A percentile compares a stretch with the other conserved stretches of the same genome.
Evolutionary conservation across 139 green algal species (phyloP).

Genomic region (Asterochloris erici): DNA sequence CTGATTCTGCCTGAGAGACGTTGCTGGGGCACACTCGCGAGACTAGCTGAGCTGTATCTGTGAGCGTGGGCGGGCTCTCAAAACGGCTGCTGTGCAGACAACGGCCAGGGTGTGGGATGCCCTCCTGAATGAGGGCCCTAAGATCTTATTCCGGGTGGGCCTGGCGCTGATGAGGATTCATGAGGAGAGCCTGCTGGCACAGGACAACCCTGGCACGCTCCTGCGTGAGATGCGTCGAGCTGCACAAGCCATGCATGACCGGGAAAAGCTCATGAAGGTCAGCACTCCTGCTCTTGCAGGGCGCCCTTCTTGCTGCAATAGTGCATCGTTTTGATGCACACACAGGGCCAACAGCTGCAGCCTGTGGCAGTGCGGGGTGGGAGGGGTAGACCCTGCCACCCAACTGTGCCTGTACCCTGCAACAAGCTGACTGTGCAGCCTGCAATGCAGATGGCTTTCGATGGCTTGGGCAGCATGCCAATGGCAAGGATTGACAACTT

Average conservation of each 20-base stretch:
- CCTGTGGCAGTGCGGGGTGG: background rate
- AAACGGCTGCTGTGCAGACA: slow-evolving; percentile 22
- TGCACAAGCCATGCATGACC: slow-evolving; percentile 49
- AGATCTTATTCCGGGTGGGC: slow-evolving; percentile 78
- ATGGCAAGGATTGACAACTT: slow-evolving; percentile 69
- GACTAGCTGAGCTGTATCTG: no score
- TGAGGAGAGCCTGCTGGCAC: slow-evolving; percentile 52
- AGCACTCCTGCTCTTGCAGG: background rate
- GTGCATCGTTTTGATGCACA: background rate
- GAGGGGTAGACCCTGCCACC: no score
- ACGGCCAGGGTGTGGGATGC: slow-evolving; percentile 61
- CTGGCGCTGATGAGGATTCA: slow-evolving; percentile 76
- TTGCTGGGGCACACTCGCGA: background rate
- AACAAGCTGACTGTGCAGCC: background rate
- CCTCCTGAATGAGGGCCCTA: slow-evolving; percentile 67
- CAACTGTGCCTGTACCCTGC: no score
- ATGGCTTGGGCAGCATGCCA: slow-evolving; percentile 59
- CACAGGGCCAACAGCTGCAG: background rate
- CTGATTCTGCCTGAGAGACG: background rate
- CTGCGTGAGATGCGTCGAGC: slow-evolving; percentile 46
- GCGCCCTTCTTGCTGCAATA: background rate
- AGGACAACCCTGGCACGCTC: slow-evolving; percentile 63
- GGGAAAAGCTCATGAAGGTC: slow-evolving; percentile 66
- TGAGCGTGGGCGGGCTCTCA: background rate
- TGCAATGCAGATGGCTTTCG: slow-evolving; percentile 52